A percentile compares a stretch with the other conserved stretches of the same genome.
Conservation (phyloP, 148 eudicot species). For the Polygonum maritimum region DNA sequence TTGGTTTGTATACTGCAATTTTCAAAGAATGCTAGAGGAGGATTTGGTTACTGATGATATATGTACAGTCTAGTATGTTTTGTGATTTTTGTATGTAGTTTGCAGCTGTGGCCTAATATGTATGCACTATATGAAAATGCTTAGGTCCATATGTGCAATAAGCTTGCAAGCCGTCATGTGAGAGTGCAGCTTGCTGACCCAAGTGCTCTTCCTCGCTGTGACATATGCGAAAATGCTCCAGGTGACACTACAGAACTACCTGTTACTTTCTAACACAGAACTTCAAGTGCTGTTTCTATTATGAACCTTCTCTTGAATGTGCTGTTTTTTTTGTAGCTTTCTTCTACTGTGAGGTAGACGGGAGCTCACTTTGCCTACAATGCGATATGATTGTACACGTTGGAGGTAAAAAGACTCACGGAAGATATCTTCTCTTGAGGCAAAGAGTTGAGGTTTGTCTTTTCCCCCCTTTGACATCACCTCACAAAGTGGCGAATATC, state of each 20-base stretch:
- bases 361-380: slow-evolving; percentile 79
- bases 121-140: background rate
- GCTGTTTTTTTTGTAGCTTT: slow-evolving; percentile 35
- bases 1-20: background rate
- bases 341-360: slow-evolving; percentile 78
- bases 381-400: slow-evolving; percentile 84
- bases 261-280: background rate
- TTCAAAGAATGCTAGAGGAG: background rate
- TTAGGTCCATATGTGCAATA: slow-evolving; percentile 76
- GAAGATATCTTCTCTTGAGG: slow-evolving; percentile 59
- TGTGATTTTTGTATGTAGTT: background rate
- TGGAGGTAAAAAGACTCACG: slow-evolving; percentile 67
- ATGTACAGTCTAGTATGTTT: background rate
- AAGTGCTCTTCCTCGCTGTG: slow-evolving; percentile 62
- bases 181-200: slow-evolving; percentile 74
- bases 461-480: slow-evolving; percentile 10
- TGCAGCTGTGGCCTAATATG: background rate
- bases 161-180: slow-evolving; percentile 82
- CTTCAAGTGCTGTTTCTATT: background rate
- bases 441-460: slow-evolving; percentile 74
- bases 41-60: background rate
- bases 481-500: slow-evolving; percentile 21
- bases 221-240: slow-evolving; percentile 81
- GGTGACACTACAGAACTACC: slow-evolving; percentile 28
- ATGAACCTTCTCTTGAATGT: background rate